Evolutionary conservation across 192 early-diverging fungal species (phyloP).

Genomic region (Coemansia sp.): DNA sequence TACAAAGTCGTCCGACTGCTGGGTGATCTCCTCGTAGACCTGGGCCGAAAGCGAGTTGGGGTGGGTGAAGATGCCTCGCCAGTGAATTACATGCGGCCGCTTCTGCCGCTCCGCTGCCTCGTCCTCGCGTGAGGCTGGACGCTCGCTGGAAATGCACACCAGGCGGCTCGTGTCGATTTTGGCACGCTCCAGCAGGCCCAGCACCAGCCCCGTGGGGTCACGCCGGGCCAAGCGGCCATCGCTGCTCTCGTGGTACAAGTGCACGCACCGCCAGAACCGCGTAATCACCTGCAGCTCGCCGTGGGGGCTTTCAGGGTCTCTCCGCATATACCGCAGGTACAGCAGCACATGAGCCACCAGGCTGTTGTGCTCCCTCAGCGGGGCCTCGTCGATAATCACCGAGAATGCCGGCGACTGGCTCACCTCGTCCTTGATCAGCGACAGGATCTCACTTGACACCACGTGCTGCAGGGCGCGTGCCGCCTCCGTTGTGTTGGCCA

Average conservation of each 20-base stretch:
- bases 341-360: constrained; percentile 45
- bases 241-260: constrained; percentile 35
- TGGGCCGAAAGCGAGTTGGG: constrained; percentile 48
- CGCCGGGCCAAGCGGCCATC: constrained; percentile 30
- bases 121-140: constrained; percentile 32
- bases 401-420: constrained; percentile 54
- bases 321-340: constrained; percentile 44
- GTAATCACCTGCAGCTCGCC: constrained; percentile 45
- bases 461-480: constrained; percentile 48
- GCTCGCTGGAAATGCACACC: constrained; percentile 46
- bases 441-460: constrained; percentile 51
- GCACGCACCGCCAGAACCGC: constrained; percentile 53
- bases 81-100: constrained; percentile 43
- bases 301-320: constrained; percentile 20
- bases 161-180: constrained; percentile 46
- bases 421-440: constrained; percentile 51
- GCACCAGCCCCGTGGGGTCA: constrained; percentile 35
- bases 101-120: constrained; percentile 26
- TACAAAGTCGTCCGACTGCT: constrained; percentile 47
- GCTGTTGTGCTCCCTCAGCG: constrained; percentile 52
- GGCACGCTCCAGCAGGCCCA: constrained; percentile 41
- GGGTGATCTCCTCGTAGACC: constrained; percentile 45
- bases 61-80: constrained; percentile 43
- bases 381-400: constrained; percentile 50
- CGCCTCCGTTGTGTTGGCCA: constrained; percentile 21